Base-by-base conservation (phyloP, 164 flowering plant genomes). In the Saururus chinensis region DNA sequence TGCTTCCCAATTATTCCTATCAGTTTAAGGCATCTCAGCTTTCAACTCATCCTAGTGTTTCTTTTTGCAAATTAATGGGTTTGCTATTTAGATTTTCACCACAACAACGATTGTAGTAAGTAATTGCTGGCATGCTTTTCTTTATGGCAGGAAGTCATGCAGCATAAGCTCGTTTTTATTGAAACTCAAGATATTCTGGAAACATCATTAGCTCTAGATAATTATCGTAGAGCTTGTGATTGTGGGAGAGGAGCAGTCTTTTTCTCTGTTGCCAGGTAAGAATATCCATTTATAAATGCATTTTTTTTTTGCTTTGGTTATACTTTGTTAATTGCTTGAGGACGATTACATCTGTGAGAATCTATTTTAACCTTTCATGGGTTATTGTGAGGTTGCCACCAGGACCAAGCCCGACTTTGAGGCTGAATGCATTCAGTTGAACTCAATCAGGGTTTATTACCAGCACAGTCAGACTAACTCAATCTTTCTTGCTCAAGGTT, bases 211-310 rank as follows among this genome's bases (percentile, higher is more conserved):
- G 99, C 98, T 62, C 77, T 95, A 51, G 99, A 95, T 79, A 91
- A 95, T 74, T 95, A 91, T 70, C 93, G 99, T 20, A 83, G 68
- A 74, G 99, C 99, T 72, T 95, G 99, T 70, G 99, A 95, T 76
- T 87, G 99, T 76, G 99, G 99, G 54, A 86, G 99, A 75, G 99
- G 99, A 60, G 99, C 99, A 61, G 96, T 95, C 40, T 95, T 95
- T 70, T 87, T 95, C 73, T 95, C 99, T 63, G 97, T 95, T 66
- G 99, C 99, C 64, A 87, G 99, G 99, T 91, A 77, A 10, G 57
- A 51, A 20, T 25, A 41, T 19, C 19, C 8, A 16, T 9, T 41
- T 20, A 53, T 25, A 51, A 21, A 9, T 30, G 37, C 37, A 30
- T 2, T 30, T 6, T 30, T n/a, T 30, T 30, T 30, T 30, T 2